Evolutionary conservation across 352 stramenopile species (phyloP).

Genomic region (Nothophytophthora sp.): DNA sequence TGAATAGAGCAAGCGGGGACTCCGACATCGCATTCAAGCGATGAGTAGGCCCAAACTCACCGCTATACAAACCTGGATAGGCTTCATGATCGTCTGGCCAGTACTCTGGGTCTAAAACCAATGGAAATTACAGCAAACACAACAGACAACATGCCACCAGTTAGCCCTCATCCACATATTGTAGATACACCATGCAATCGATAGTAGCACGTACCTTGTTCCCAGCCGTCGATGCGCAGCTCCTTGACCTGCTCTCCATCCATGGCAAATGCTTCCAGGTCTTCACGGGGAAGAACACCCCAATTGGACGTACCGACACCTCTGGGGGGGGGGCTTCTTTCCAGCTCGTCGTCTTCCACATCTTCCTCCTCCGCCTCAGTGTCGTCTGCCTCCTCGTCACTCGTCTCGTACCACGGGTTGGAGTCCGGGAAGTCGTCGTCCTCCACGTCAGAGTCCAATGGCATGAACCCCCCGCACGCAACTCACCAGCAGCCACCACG

Average conservation of each 20-base stretch:
- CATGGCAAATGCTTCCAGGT: background rate
- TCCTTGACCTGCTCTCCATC: background rate
- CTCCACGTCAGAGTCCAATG: background rate
- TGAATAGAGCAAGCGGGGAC: conserved; percentile 1
- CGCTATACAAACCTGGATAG: background rate
- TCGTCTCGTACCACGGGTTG: background rate
- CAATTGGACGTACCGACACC: background rate
- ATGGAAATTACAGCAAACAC: background rate
- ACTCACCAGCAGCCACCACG: background rate
- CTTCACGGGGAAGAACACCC: background rate
- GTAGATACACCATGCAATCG: background rate
- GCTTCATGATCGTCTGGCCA: background rate
- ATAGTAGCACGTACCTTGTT: background rate
- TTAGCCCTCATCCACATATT: conserved; percentile 1
- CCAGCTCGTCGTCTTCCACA: background rate
- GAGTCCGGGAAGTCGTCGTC: background rate
- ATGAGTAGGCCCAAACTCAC: conserved; percentile 1
- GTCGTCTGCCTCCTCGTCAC: conserved; percentile 4
- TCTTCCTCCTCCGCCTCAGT: conserved; percentile 1
- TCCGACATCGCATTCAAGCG: background rate
- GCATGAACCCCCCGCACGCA: background rate
- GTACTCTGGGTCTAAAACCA: background rate
- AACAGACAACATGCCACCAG: background rate
- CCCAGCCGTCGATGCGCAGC: background rate
- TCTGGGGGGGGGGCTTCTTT: background rate